A percentile compares a stretch with the other conserved stretches of the same genome.
Evolutionary conservation across 2,329 filamentous ascomycete species (phyloP).

Genomic region (Alternaria novae-zelandiae): DNA sequence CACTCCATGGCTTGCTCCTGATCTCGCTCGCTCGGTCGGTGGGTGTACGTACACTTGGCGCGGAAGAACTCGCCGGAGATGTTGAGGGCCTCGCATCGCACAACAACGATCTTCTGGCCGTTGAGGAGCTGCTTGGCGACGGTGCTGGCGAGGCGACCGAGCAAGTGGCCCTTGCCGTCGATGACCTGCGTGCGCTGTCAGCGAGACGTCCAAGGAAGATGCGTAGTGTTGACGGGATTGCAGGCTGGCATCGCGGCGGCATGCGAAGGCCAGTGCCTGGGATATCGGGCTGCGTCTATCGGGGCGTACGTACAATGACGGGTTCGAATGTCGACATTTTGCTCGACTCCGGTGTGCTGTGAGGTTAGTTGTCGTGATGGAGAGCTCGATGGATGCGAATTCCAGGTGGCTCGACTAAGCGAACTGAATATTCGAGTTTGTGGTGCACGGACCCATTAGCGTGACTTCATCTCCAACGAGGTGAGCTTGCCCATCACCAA

Average conservation of each 20-base stretch:
- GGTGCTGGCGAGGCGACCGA: slow-evolving; percentile 97
- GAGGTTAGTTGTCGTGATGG: slow-evolving; percentile 37
- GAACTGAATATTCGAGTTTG: slow-evolving; percentile 10
- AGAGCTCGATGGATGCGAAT: slow-evolving; percentile 19
- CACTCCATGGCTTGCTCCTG: slow-evolving; percentile 22
- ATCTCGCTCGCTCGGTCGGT: slow-evolving; percentile 20
- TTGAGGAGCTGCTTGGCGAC: slow-evolving; percentile 99
- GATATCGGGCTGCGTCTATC: slow-evolving; percentile 16
- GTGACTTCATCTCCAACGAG: slow-evolving; percentile 1
- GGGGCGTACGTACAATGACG: slow-evolving; percentile 63
- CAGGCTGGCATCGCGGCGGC: slow-evolving; percentile 12
- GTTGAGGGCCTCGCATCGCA: slow-evolving; percentile 99
- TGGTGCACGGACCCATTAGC: slow-evolving; percentile 12
- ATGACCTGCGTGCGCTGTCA: slow-evolving; percentile 67
- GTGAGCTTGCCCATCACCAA: not conserved
- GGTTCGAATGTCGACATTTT: slow-evolving; percentile 72
- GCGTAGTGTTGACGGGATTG: slow-evolving; percentile 8
- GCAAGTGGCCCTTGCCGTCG: slow-evolving; percentile 99
- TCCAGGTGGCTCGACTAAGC: slow-evolving; percentile 13
- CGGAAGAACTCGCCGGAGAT: slow-evolving; percentile 99
- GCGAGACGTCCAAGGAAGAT: slow-evolving; percentile 22
- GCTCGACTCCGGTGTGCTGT: slow-evolving; percentile 43
- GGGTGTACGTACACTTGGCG: slow-evolving; percentile 89
- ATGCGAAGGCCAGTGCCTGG: slow-evolving; percentile 14
- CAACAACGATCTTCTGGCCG: slow-evolving; percentile 99